Evolutionary conservation across 805 yeast genomes (phyloP).

Genomic region (Pichia kluyveri): DNA sequence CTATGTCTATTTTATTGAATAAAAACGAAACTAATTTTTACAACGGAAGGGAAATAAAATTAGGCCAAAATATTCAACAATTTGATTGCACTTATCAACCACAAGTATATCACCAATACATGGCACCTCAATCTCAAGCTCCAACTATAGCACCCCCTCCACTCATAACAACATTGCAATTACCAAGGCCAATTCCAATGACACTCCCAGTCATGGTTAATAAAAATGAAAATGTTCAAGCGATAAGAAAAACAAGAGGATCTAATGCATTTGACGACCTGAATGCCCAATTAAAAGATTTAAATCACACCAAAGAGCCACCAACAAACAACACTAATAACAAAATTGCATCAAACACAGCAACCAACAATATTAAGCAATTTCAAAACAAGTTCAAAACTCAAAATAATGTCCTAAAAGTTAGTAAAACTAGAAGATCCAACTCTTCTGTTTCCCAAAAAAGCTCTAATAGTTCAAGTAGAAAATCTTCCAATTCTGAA

Average conservation of each 20-base stretch:
- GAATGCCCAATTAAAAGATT: not conserved
- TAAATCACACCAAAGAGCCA: not conserved
- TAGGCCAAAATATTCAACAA: not conserved
- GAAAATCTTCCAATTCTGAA: not conserved
- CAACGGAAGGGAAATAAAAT: conserved; percentile 4
- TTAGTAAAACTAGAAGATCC: conserved; percentile 6
- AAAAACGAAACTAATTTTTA: conserved; percentile 5
- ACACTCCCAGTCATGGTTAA: not conserved
- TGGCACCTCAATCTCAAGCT: not conserved
- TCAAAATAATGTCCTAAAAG: not conserved
- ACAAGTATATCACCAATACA: not conserved
- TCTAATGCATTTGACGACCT: conserved; percentile 4
- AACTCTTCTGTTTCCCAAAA: conserved; percentile 5
- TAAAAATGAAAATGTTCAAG: not conserved
- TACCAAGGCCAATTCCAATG: not conserved
- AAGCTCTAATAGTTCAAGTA: not conserved
- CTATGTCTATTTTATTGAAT: conserved; percentile 5
- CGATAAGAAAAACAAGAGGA: not conserved
- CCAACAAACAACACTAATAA: not conserved
- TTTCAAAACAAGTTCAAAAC: conserved; percentile 3
- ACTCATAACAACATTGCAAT: too few species aligned
- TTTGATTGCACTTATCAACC: not conserved
- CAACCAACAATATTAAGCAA: not conserved
- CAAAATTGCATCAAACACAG: not conserved
- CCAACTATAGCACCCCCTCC: not conserved